Evolutionary conservation across 176 grass and related monocot species (phyloP), one percentile per base, ranked within the genome.

Genomic region (Ananas comosus): DNA sequence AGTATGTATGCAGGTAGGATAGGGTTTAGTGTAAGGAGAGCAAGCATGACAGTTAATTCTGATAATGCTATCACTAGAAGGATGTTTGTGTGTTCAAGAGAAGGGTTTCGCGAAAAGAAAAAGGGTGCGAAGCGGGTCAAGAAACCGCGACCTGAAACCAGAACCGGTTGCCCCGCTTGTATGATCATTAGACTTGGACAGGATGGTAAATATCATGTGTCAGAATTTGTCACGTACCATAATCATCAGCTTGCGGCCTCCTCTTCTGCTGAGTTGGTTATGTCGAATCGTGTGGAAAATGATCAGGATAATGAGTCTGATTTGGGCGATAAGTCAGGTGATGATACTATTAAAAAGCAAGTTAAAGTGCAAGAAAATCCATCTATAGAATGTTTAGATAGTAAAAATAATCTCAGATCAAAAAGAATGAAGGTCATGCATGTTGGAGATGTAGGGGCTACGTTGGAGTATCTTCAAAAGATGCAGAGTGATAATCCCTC

Each of bases 81-180:
- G 33, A 91, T 91, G 83, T 96, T 96, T 85, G 92, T 96, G 73
- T 96, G 92, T 85, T 96, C 88, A 64, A 91, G 87, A 82, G 88
- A 96, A 91, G 92, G 88, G 13, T 96, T 96, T 50, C 83, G 92
- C 23, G 88, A 96, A 81, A 91, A 86, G 79, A 96, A 91, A 79
- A 96, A 87, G 79, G 92, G 83, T 50, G 85, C 88, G 24, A 88
- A 87, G 72, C 76, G 83, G 75, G 80, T 91, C 74, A 91, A 91
- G 75, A 96, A 96, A 42, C 88, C 92, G 69, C 83, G 92, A 70
- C 88, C 92, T 3, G 92, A 96, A 53, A 88, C 85, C 10, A 79
- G 92, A 66, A 96, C 92, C 70, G 88, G 92, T 76, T 96, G 88
- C 71, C 92, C 92, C 13, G 83, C 85, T 21, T 96, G 92, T 72